phyloP scores from a whole-genome alignment of 2,329 filamentous ascomycete genomes.

The Beauveria rudraprayagi region DNA sequence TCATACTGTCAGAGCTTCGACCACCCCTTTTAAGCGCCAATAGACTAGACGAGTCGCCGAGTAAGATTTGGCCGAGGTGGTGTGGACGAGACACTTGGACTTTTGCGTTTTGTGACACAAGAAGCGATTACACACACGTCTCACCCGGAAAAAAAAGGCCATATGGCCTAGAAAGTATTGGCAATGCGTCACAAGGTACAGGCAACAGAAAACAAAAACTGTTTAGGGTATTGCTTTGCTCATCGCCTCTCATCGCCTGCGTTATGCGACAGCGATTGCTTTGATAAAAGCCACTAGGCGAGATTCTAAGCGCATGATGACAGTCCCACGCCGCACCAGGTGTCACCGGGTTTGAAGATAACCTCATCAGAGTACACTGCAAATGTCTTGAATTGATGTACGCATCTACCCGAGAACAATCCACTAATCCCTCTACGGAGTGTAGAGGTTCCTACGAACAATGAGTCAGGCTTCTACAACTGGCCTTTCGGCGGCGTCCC shows the following conservation, averaged over 20 bases:
- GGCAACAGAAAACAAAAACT: too few relatives aligned
- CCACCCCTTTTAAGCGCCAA: neutral
- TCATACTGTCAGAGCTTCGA: neutral
- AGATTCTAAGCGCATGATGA: neutral
- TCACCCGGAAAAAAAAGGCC: too few relatives aligned
- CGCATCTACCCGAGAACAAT: too few relatives aligned
- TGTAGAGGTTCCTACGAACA: neutral
- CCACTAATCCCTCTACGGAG: neutral
- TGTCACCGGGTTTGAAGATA: too few relatives aligned
- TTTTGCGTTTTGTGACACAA: neutral
- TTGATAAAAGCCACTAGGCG: neutral
- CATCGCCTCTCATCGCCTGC: too few relatives aligned
- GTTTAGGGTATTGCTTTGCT: neutral
- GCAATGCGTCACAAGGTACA: too few relatives aligned
- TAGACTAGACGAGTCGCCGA: neutral
- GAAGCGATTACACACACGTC: neutral
- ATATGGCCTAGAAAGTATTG: too few relatives aligned
- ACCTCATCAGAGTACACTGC: too few relatives aligned
- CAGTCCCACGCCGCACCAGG: neutral
- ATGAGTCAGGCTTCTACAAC: neutral
- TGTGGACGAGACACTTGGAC: neutral
- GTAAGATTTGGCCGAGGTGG: slow-evolving; percentile 4
- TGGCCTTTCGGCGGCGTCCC: neutral
- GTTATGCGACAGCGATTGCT: neutral
- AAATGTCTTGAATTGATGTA: too few relatives aligned